Evolutionary conservation across 139 green algal species (phyloP), one percentile per base, ranked within the genome.

Genomic region (Tetraselmis striata): DNA sequence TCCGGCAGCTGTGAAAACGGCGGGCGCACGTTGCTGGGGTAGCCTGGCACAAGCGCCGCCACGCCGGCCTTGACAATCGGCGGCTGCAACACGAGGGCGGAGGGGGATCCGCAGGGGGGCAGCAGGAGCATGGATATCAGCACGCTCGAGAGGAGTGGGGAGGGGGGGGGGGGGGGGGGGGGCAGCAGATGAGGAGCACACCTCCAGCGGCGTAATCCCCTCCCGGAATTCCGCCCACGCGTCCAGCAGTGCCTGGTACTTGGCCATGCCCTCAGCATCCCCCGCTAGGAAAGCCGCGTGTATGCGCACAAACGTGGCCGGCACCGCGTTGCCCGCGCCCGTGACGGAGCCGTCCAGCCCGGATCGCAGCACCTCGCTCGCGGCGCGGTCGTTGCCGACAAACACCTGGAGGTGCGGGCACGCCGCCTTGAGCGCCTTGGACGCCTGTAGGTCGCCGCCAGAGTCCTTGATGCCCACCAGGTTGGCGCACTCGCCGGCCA

Each of bases 371-470:
- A 77, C 74, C 22, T 28, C 74, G n/a, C 23, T 30, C 74, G 74
- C 74, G 2, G 74, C 74, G 74, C 74, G 74, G n/a, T 77, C 74
- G 74, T 77, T 77, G 74, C 74, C 23, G 74, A 77, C 74, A 29
- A 28, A 77, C 74, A 77, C 74, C 22, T 77, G 23, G 74, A 29
- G 74, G 2, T 77, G 25, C 2, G 74, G 74, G 74, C 45, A 67
- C 45, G 45, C 45, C 18, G 45, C n/a, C n/a, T n/a, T n/a, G n/a
- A n/a, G n/a, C n/a, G n/a, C n/a, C n/a, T n/a, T n/a, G n/a, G n/a
- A n/a, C n/a, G n/a, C n/a, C n/a, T n/a, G n/a, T n/a, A n/a, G n/a
- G n/a, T n/a, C n/a, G n/a, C n/a, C n/a, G n/a, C n/a, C n/a, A n/a
- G n/a, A n/a, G n/a, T n/a, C n/a, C n/a, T n/a, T n/a, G n/a, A n/a